Percentiles rank a stretch among this genome's conserved stretches.
These are phyloP conservation scores for Xerocomus amazonicus DNA, from an alignment of 1,284 basidiomycete genomes.

Conservation along the genomic window DNA sequence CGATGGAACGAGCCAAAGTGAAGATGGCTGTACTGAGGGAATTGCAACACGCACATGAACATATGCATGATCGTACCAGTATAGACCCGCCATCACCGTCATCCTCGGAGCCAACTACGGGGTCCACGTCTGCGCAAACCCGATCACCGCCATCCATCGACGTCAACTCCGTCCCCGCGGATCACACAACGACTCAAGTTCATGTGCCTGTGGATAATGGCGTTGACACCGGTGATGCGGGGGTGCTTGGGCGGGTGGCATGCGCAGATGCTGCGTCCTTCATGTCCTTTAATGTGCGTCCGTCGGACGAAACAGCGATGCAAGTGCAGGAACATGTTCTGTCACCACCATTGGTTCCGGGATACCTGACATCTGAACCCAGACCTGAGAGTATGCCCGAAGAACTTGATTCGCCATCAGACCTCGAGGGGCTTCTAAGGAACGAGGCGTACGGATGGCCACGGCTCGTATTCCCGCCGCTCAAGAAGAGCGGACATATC, in stretches of 20 bases:
- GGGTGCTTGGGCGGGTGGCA: constrained; percentile 15
- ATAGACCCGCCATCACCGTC: constrained; percentile 29
- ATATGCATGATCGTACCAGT: constrained; percentile 15
- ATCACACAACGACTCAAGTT: constrained; percentile 40
- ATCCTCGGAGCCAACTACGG: constrained; percentile 12
- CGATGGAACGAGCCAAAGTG: constrained; percentile 21
- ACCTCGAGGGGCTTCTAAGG: constrained; percentile 50
- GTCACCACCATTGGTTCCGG: constrained; percentile 7
- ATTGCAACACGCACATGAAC: constrained; percentile 20
- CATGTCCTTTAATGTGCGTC: constrained; percentile 21
- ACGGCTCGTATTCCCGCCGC: constrained; percentile 82
- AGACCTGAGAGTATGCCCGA: constrained; percentile 6
- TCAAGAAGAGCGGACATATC: constrained; percentile 92
- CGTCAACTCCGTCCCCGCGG: constrained; percentile 28
- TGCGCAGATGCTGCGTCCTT: constrained; percentile 17
- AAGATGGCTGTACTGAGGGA: constrained; percentile 26
- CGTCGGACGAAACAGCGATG: constrained; percentile 12
- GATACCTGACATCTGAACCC: constrained; percentile 12
- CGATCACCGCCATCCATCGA: constrained; percentile 16
- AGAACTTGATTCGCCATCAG: constrained; percentile 22
- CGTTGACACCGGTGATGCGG: constrained; percentile 17
- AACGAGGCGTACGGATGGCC: constrained; percentile 84
- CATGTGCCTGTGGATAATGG: constrained; percentile 43
- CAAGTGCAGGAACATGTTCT: constrained; percentile 13
- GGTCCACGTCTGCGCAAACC: constrained; percentile 9